phyloP scores from a whole-genome alignment of 495 filamentous ascomycete species.

The Penicillium egyptiacum region DNA sequence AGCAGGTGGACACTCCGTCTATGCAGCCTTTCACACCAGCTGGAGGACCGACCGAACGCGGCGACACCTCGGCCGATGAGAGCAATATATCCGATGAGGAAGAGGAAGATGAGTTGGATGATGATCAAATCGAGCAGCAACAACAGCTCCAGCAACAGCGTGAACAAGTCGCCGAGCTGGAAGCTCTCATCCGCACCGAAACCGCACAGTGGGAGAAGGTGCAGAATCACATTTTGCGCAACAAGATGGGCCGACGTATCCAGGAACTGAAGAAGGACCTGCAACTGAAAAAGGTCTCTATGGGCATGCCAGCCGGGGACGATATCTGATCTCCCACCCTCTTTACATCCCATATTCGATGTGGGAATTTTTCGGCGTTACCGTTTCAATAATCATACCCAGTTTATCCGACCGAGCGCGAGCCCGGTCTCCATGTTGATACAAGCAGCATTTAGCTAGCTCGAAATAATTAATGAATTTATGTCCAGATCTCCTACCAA shows the following conservation, averaged over 20 bases:
- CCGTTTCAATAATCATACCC: conserved; percentile 12
- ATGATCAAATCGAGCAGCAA: conserved; percentile 49
- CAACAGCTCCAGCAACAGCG: conserved; percentile 50
- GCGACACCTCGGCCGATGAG: conserved; percentile 47
- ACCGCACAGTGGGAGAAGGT: conserved; percentile 44
- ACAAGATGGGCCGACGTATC: conserved; percentile 50
- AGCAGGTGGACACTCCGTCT: conserved; percentile 36
- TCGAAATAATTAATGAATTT: conserved; percentile 10
- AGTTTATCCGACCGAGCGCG: conserved; percentile 1
- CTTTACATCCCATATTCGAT: conserved; percentile 2
- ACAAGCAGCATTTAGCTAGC: conserved; percentile 5
- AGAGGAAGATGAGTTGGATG: conserved; percentile 62
- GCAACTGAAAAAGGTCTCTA: conserved; percentile 49
- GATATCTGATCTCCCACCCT: conserved; percentile 25
- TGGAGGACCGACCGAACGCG: conserved; percentile 19
- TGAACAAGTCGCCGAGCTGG: conserved; percentile 51
- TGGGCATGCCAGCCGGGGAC: conserved; percentile 43
- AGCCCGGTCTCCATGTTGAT: neutral
- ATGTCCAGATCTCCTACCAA: neutral
- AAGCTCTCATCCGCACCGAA: conserved; percentile 46
- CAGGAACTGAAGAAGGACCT: conserved; percentile 50
- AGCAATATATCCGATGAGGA: conserved; percentile 60
- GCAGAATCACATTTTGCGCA: conserved; percentile 48
- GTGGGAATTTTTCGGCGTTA: conserved; percentile 4
- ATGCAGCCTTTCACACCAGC: conserved; percentile 41